Evolutionary conservation across 768 basidiomycete species (phyloP).

Genomic region (Suillus cothurnatus): DNA sequence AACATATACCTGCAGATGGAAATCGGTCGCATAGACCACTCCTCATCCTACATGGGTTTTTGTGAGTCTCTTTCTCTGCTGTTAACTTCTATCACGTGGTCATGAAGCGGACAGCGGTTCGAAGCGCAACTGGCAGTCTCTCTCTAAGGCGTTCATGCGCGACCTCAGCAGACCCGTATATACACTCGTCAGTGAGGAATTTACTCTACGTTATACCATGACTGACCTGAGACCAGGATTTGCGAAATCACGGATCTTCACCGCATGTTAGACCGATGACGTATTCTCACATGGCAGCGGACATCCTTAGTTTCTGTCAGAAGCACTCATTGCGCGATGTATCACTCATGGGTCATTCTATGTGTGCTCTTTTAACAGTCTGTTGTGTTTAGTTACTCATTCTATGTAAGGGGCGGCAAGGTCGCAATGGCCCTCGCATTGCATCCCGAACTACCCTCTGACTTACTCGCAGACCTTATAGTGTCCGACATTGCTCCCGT

Average conservation of each 20-base stretch:
- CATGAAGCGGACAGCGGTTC: constrained; percentile 58
- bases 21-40: constrained; percentile 44
- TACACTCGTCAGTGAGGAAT: constrained; percentile 52
- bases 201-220: background rate
- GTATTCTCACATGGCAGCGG: constrained; percentile 78
- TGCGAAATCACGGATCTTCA: constrained; percentile 88
- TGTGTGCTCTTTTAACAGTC: constrained; percentile 50
- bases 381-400: constrained; percentile 5
- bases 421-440: constrained; percentile 73
- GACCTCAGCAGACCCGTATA: constrained; percentile 72
- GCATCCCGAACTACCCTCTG: constrained; percentile 40
- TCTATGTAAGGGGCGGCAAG: constrained; percentile 76
- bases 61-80: constrained; percentile 43
- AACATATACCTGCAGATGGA: constrained; percentile 27
- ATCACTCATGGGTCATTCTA: constrained; percentile 86
- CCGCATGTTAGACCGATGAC: constrained; percentile 75
- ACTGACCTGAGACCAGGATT: constrained; percentile 52
- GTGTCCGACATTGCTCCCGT: constrained; percentile 85
- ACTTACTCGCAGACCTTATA: constrained; percentile 58
- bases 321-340: constrained; percentile 57
- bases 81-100: constrained; percentile 1
- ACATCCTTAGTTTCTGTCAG: constrained; percentile 69
- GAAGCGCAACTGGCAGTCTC: constrained; percentile 86
- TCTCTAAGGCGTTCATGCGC: constrained; percentile 73
- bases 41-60: constrained; percentile 64